Conservation (phyloP, 208 protist genomes). For the Crithidia expoeki region DNA sequence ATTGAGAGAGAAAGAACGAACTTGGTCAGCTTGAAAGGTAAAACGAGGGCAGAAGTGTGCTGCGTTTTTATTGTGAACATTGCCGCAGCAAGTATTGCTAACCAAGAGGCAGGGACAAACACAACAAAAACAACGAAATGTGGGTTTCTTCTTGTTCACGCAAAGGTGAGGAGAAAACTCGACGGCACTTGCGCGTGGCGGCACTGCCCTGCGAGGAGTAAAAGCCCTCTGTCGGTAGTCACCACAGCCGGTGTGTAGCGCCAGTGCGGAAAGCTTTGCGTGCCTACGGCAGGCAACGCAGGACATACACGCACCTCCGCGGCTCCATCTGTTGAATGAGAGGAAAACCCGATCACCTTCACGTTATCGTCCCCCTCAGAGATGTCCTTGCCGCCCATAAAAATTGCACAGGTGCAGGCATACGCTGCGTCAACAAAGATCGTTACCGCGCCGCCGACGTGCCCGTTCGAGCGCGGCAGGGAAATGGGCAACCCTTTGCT, state of each 20-base stretch:
- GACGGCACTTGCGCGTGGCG: constrained; percentile 58
- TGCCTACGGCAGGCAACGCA: constrained; percentile 10
- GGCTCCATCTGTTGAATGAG: background rate
- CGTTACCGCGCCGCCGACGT: constrained; percentile 33
- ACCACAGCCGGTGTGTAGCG: constrained; percentile 65
- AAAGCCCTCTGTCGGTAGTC: constrained; percentile 36
- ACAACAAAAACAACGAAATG: background rate
- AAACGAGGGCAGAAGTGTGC: too few relatives aligned
- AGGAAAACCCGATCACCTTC: constrained; percentile 35
- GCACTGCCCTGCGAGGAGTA: constrained; percentile 72
- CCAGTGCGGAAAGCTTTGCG: constrained; percentile 50
- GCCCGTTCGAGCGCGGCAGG: constrained; percentile 48
- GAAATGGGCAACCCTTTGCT: background rate
- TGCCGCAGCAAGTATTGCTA: too few relatives aligned
- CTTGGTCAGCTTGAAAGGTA: too few relatives aligned
- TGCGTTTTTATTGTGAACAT: too few relatives aligned
- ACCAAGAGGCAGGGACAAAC: background rate
- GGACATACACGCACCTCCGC: constrained; percentile 5
- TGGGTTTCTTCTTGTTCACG: background rate
- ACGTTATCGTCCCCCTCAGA: constrained; percentile 63
- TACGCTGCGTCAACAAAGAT: background rate
- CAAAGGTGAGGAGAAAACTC: constrained; percentile 34
- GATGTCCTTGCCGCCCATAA: constrained; percentile 73
- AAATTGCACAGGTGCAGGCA: constrained; percentile 30
- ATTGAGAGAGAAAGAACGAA: too few relatives aligned